Evolutionary conservation across 1,284 basidiomycete genomes (phyloP), one percentile per base, ranked within the genome.

Genomic region (Heterobasidion parviporum): DNA sequence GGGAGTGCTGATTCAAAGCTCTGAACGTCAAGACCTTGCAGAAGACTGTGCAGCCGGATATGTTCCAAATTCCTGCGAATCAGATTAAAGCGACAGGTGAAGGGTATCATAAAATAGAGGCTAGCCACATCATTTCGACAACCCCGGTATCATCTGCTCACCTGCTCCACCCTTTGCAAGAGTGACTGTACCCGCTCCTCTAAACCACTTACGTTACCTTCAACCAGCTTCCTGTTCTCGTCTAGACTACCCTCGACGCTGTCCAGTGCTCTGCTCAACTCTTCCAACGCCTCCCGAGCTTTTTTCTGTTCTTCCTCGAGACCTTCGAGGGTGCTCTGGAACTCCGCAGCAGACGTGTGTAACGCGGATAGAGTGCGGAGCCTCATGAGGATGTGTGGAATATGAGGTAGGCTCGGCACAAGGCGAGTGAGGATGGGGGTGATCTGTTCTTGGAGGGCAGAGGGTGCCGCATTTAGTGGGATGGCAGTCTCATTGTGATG

Each of bases 371-470:
- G 77, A 9, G 93, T 94, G 50, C 89, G 83, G 34, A 99, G 73
- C 3, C 96, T 86, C 1, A 85, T 83, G 18, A 99, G 80, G n/a
- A 99, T 85, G 56, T 94, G 89, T 0, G 94, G 92, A 9, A 97
- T 85, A 57, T 98, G 87, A 0, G 96, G 94, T 0, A 98, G 75
- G 0, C 92, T 80, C 0, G 94, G 93, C 16, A 89, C 87, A 0
- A 99, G 79, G 1, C 94, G 85, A 9, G 85, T 82, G 2, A 98
- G 77, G 34, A 97, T 71, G 0, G 87, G 82, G n/a, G 94, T 65
- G 62, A 89, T 67, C 61, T 87, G 75, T 65, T 88, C 79, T 68
- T 88, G 82, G 16, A 89, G 62, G 8, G 70, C 61, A 7, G 69
- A 56, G 2, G 61, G 46, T 58, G 57, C 55, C 8, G 62, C 57